Base-by-base conservation (phyloP, 257 asterid genomes). In the Perilla frutescens region DNA sequence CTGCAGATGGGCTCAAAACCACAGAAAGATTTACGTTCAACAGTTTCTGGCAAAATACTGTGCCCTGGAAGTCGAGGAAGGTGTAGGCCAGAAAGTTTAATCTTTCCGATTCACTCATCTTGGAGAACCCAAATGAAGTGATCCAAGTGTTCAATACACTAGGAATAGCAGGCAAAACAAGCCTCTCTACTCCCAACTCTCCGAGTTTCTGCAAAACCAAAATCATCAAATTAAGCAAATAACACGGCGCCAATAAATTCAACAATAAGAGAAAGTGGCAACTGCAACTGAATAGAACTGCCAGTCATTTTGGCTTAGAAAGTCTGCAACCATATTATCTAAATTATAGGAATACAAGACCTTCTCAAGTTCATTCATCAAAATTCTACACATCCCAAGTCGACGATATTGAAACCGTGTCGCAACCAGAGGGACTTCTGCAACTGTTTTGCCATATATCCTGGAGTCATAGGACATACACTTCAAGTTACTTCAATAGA, bases 321-420 rank as follows among this genome's bases (percentile, higher is more conserved):
- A 41, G 20, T 36, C 51, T 58, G 41, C 45, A 55, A 62, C 20
- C n/a, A 10, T 49, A 59, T 15, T 45, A 68, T 59, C 53, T 62
- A 49, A n/a, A 61, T 50, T 14, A 9, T 50, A 40, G 53, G 71
- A 8, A 15, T 45, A 57, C 4, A 7, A 53, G 76, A 92, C 98
- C 96, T 92, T 89, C 82, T 95, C 98, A 65, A 95, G 97, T 80
- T 83, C 96, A 61, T 90, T 80, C 92, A 92, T 90, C 87, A 92
- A 68, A 80, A 90, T 63, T 32, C 96, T 87, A 73, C 99, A 95
- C 96, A 95, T 92, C 77, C 99, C 99, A 73, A 71, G 96, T 77
- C 89, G 86, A 61, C 97, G 99, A 72, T 86, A 88, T 68, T 87
- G 85, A 76, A 89, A 90, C 56, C 96, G 85, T 65, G 99, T 95